These are phyloP conservation scores for Colletotrichum phormii DNA, from an alignment of 2,329 filamentous ascomycete species.

Conservation along the genomic window DNA sequence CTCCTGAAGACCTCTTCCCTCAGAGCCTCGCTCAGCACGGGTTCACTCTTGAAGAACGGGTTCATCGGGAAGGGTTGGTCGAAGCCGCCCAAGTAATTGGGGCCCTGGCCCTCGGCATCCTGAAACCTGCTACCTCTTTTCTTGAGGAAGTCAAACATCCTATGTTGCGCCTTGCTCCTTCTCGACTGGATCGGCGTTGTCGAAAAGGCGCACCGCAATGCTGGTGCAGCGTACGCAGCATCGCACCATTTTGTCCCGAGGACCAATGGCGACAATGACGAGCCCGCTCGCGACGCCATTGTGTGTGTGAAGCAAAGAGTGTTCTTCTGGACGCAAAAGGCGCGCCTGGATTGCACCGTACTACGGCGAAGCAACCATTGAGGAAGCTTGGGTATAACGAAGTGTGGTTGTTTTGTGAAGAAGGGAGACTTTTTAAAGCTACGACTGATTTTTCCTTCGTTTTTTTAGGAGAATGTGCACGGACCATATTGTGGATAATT, in stretches of 20 bases:
- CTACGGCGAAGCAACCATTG: constrained; percentile 27
- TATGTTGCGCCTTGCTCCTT: constrained; percentile 49
- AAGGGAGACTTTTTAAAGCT: background rate
- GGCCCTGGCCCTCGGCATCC: constrained; percentile 34
- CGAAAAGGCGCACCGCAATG: constrained; percentile 48
- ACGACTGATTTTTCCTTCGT: constrained; percentile 12
- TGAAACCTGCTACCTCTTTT: constrained; percentile 34
- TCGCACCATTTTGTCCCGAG: constrained; percentile 27
- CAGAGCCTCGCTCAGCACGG: constrained; percentile 79
- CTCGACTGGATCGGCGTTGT: constrained; percentile 53
- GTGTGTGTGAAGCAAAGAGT: background rate
- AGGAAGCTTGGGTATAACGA: background rate
- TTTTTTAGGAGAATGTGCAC: constrained; percentile 23
- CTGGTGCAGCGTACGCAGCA: constrained; percentile 3
- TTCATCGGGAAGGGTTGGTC: constrained; percentile 81
- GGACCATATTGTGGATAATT: background rate
- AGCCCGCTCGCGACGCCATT: constrained; percentile 28
- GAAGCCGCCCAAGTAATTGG: constrained; percentile 52
- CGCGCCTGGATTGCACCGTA: constrained; percentile 12
- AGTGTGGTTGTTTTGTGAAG: background rate
- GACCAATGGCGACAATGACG: constrained; percentile 31
- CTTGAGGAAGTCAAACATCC: constrained; percentile 52
- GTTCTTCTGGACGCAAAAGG: constrained; percentile 20
- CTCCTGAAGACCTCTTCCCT: constrained; percentile 79
- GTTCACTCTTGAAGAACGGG: constrained; percentile 74